Evolutionary conservation across 352 stramenopile genomes (phyloP), one percentile per base, ranked within the genome.

Genomic region (Blastocystis hominis): DNA sequence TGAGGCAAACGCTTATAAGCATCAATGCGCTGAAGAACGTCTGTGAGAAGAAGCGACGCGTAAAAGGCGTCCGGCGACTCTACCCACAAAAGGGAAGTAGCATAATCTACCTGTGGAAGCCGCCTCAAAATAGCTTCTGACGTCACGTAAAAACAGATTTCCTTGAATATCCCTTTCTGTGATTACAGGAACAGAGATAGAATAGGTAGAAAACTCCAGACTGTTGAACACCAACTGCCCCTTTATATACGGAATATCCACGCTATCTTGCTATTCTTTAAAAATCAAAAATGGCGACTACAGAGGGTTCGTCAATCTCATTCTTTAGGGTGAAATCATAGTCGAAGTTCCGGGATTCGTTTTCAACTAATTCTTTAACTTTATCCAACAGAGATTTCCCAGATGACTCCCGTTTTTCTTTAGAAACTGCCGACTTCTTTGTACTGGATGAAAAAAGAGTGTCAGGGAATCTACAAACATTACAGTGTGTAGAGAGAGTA

Each of bases 161-260:
- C 63, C 46, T 38, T n/a, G 10, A 9, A 80, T 61, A 50, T 80
- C 70, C n/a, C 6, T 13, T 20, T 62, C 47, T 46, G 70, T 66
- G 13, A 80, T 36, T 5, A 64, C 17, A 20, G 70, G 70, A 36
- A 62, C 13, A 2, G 70, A 13, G 40, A 80, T 80, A 20, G 70
- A 34, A n/a, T 9, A n/a, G 17, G 50, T 34, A 0, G 44, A 40
- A 15, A 64, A 63, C 5, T 80, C 47, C 17, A 80, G 42, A 9
- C 15, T 24, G 42, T 44, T 40, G n/a, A 80, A 80, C 36, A 80
- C 70, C 5, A 80, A 80, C 13, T 80, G 70, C 15, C 70, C 70
- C 7, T 64, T 36, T 0, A 80, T 42, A 63, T 34, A 47, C 54
- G 70, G 70, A n/a, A 40, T 50, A 24, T 80, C 70, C 0, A 66